Base-by-base conservation (phyloP, 257 asterid genomes). In the Primulina huaijiensis region DNA sequence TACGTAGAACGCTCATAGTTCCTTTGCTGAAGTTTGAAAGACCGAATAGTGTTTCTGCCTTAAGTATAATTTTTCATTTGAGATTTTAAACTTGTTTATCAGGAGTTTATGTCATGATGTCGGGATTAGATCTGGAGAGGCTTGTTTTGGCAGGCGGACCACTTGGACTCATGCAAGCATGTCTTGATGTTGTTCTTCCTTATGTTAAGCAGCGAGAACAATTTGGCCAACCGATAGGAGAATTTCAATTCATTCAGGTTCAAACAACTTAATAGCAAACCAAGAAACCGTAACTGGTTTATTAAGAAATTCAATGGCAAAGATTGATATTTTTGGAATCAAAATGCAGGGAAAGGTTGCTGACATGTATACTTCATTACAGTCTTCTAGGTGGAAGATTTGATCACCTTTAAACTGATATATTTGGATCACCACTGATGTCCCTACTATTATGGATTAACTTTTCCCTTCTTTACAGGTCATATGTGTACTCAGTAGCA, bases 21-120 rank as follows among this genome's bases (percentile, higher is more conserved):
- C 38, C 46, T 21, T 37, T 23, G 12, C 16, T 10, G 59, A 71
- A 27, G 67, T 23, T 59, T 63, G 37, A 34, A 63, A 9, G 63
- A 31, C 12, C 25, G 1, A 20, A 14, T 8, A 3, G 29, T 9
- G 50, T 61, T 37, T 56, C 30, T 68, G 33, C 17, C 17, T 14
- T 43, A 73, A 69, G 55, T 40, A 23, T 25, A 37, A 37, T 25
- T 29, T 62, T 65, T 20, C 20, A 16, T 30, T 17, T 65, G 23
- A 38, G 52, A 33, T 64, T 58, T 34, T 57, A 64, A 65, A 65
- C 43, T 20, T 61, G 33, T 66, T 69, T 66, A 70, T 69, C 90
- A 94, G 99, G 99, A 73, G 97, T 90, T 74, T 94, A 94, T 82
- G 99, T 94, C 61, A 84, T 94, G 99, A 85, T 94, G 97, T 94